Conservation (phyloP, 805 yeast genomes). For the Candida schatavii region DNA sequence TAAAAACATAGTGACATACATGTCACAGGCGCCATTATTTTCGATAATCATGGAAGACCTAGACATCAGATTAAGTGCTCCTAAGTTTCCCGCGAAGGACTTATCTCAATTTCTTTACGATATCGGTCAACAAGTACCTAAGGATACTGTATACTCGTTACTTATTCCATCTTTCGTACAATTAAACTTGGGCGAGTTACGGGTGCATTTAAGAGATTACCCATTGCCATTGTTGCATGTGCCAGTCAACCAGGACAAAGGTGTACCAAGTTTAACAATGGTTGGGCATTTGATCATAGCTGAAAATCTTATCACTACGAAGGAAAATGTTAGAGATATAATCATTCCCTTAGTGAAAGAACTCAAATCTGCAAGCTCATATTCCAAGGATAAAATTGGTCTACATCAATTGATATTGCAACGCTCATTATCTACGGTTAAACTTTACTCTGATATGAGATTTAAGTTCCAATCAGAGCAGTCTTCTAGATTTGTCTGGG, state of each 20-base stretch:
- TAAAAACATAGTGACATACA: slow-evolving; percentile 27
- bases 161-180: slow-evolving; percentile 63
- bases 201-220: slow-evolving; percentile 77
- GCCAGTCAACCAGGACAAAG: slow-evolving; percentile 44
- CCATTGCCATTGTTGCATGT: slow-evolving; percentile 80
- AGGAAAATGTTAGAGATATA: slow-evolving; percentile 55
- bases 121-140: slow-evolving; percentile 82
- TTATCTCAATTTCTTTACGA: slow-evolving; percentile 63
- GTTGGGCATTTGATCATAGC: slow-evolving; percentile 67
- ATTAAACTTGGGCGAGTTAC: slow-evolving; percentile 54
- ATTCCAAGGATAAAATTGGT: slow-evolving; percentile 18
- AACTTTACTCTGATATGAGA: slow-evolving; percentile 61
- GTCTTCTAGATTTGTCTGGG: slow-evolving; percentile 78
- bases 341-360: slow-evolving; percentile 54
- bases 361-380: too few species aligned
- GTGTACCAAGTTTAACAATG: slow-evolving; percentile 27
- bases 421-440: slow-evolving; percentile 73
- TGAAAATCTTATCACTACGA: slow-evolving; percentile 55
- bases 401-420: slow-evolving; percentile 63
- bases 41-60: slow-evolving; percentile 27
- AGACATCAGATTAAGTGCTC: slow-evolving; percentile 20
- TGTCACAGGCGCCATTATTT: slow-evolving; percentile 34
- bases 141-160: slow-evolving; percentile 63
- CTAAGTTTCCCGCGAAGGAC: slow-evolving; percentile 29
- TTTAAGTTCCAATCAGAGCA: slow-evolving; percentile 51